These are phyloP conservation scores for Ilex asprella DNA, from an alignment of 257 asterid species.

Conservation along the genomic window DNA sequence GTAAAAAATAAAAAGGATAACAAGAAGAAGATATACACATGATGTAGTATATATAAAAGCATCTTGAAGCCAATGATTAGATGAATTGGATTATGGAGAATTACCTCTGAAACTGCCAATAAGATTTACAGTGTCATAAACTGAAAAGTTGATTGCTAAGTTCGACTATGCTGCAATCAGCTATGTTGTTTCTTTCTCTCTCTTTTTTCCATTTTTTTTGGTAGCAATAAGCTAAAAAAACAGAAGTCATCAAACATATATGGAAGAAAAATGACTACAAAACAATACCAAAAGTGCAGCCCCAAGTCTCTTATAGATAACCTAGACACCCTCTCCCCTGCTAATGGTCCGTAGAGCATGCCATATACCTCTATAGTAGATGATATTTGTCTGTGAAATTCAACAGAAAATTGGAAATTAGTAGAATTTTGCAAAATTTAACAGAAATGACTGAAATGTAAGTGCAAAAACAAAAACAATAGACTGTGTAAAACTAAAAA, in stretches of 20 bases:
- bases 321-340: constrained; percentile 65
- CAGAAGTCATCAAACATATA: constrained; percentile 1
- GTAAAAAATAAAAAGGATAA: background rate
- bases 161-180: constrained; percentile 38
- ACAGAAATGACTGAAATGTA: constrained; percentile 8
- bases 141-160: constrained; percentile 79
- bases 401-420: constrained; percentile 2
- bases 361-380: constrained; percentile 64
- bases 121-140: constrained; percentile 63
- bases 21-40: background rate
- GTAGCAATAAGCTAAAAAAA: background rate
- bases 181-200: constrained; percentile 1
- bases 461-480: constrained; percentile 1
- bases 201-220: no score
- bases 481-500: constrained; percentile 1
- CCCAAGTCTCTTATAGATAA: constrained; percentile 85
- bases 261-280: constrained; percentile 3
- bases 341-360: constrained; percentile 63
- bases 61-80: constrained; percentile 11
- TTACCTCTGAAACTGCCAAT: constrained; percentile 66
- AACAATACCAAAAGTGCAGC: constrained; percentile 66
- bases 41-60: constrained; percentile 1
- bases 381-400: constrained; percentile 52
- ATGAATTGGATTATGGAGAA: constrained; percentile 10
- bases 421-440: constrained; percentile 15